A percentile compares a stretch with the other conserved stretches of the same genome.
These are phyloP conservation scores for Candolleomyces aberdarensis DNA, from an alignment of 768 basidiomycete genomes.

Conservation along the genomic window DNA sequence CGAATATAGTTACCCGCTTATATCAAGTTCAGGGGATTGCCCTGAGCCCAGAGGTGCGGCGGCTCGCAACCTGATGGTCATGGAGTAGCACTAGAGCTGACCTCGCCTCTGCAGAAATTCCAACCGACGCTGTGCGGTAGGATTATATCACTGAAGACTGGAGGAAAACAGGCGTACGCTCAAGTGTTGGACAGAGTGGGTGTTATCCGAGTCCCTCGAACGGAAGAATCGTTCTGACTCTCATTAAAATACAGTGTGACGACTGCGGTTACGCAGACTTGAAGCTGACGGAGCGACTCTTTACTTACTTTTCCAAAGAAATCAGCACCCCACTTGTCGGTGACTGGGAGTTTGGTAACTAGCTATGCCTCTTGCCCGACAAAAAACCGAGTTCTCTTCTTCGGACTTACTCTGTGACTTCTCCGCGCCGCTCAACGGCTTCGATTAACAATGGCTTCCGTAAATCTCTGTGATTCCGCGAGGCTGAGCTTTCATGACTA, in stretches of 20 bases:
- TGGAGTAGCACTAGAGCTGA: neutral
- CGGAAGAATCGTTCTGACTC: no score
- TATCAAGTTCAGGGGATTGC: neutral
- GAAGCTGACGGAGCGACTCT: neutral
- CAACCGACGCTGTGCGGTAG: neutral
- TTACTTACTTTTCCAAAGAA: neutral
- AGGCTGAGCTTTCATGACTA: no score
- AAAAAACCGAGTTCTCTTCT: no score
- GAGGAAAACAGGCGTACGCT: slow-evolving; percentile 1
- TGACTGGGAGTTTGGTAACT: neutral
- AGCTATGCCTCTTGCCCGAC: no score
- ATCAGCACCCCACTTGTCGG: neutral
- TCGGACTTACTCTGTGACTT: no score
- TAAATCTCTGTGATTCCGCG: no score
- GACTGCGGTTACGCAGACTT: neutral
- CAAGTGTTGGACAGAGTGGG: neutral
- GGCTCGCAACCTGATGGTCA: neutral
- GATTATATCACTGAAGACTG: neutral
- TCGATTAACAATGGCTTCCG: no score
- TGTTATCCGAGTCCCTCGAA: no score
- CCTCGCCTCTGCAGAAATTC: neutral
- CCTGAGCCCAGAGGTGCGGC: neutral
- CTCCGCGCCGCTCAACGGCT: no score
- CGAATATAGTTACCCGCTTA: no score
- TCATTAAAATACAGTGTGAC: neutral